Evolutionary conservation across 1,139 yeast species (phyloP), one percentile per base, ranked within the genome.

Genomic region (Wickerhamomyces sp.): DNA sequence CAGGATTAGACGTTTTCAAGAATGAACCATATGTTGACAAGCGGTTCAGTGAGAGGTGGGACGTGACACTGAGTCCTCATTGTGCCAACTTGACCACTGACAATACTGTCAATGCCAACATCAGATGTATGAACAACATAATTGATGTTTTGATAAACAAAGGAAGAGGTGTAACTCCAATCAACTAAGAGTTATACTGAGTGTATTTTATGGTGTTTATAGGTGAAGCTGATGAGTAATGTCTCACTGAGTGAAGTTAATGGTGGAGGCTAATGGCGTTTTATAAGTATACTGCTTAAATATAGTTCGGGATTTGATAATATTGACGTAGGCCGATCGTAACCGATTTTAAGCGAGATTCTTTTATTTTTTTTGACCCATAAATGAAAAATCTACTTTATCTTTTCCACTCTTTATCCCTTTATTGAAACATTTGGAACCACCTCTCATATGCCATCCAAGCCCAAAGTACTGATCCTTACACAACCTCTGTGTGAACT

Each of bases 1-100:
- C 84, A 11, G 96, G 95, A 0, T 67, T 87, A 40, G 96, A 88
- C 59, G 96, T 88, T 6, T 86, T 69, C 62, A 85, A 80, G 55
- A 63, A 75, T 36, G 96, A 88, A 62, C 89, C 89, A 5, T 42
- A 45, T 1, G 73, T 83, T 10, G 72, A 77, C 50, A 71, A 71
- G 10, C 78, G 66, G 27, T 71, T 84, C 41, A 56, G 76, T 36
- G 64, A 67, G 10, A 72, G 91, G 57, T 72, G 79, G 56, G 87
- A 85, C 61, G 87, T 84, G 13, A 67, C 81, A 0, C 64, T 84
- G 39, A 75, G 87, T 15, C 95, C 95, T n/a, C 95, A 86, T 60
- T 64, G 84, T 40, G 95, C 89, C 1, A 82, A 89, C 27, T 75
- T 87, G 0, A 81, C 89, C 0, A 64, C 68, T 18, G 78, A 76